Conservation (phyloP, 176 grass and related monocot genomes). For the Themeda triandra region DNA sequence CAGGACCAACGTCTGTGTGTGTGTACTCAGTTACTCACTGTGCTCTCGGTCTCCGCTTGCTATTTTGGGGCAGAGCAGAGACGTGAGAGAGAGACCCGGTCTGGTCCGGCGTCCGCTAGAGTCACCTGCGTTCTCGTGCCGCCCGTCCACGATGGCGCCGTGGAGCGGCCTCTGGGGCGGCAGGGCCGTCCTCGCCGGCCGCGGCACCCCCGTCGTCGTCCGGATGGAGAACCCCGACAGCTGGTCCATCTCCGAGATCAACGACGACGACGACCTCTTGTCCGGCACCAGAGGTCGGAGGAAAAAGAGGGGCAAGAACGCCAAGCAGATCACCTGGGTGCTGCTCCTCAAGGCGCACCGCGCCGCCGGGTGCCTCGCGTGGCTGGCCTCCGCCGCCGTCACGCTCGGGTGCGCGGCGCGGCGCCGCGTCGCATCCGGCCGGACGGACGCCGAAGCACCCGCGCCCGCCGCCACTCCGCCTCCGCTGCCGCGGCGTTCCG, state of each 20-base stretch:
- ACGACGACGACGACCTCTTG: conserved; percentile 1
- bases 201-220: conserved; percentile 80
- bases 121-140: not conserved
- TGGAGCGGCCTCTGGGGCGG: conserved; percentile 49
- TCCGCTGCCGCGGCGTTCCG: conserved; percentile 7
- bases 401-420: conserved; percentile 53
- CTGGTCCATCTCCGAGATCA: conserved; percentile 84
- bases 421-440: conserved; percentile 42
- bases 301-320: conserved; percentile 51
- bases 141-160: conserved; percentile 47
- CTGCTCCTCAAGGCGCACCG: conserved; percentile 89
- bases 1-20: not conserved
- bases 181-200: not conserved
- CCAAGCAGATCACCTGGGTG: conserved; percentile 92
- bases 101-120: not conserved
- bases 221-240: conserved; percentile 80
- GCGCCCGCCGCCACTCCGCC: not conserved
- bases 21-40: not conserved
- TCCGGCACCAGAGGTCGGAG: not conserved
- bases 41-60: not conserved
- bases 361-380: conserved; percentile 69
- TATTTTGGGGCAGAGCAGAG: conserved; percentile 24
- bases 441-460: conserved; percentile 37
- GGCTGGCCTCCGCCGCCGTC: conserved; percentile 49
- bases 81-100: not conserved